These are phyloP conservation scores for Aspergillus viridinutans DNA, from an alignment of 2,329 filamentous ascomycete genomes.

Conservation along the genomic window DNA sequence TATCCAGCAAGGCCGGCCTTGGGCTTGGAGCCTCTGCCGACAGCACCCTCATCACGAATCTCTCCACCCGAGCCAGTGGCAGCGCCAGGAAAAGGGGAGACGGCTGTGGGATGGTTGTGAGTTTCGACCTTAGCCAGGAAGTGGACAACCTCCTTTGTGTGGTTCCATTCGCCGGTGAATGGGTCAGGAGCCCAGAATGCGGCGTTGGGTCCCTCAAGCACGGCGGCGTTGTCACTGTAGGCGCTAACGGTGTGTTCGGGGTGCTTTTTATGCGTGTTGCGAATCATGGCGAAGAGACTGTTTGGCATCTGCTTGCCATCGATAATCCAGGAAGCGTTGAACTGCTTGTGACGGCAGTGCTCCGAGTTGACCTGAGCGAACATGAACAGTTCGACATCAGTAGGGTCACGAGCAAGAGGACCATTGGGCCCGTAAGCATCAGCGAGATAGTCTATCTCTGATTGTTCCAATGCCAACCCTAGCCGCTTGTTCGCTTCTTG, in stretches of 20 bases:
- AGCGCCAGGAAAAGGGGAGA: slow-evolving; percentile 87
- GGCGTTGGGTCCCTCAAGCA: slow-evolving; percentile 67
- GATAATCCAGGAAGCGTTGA: slow-evolving; percentile 95
- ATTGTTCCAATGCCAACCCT: slow-evolving; percentile 79
- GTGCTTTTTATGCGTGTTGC: slow-evolving; percentile 78
- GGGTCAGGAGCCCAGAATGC: slow-evolving; percentile 86
- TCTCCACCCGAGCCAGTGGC: slow-evolving; percentile 94
- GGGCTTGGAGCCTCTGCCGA: slow-evolving; percentile 85
- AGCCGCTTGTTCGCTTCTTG: slow-evolving; percentile 78
- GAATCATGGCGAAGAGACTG: slow-evolving; percentile 92
- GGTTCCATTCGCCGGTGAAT: slow-evolving; percentile 78
- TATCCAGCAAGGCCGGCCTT: slow-evolving; percentile 91
- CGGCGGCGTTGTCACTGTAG: slow-evolving; percentile 97
- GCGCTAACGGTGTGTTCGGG: slow-evolving; percentile 85
- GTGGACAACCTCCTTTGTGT: slow-evolving; percentile 81
- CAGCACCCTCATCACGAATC: slow-evolving; percentile 91
- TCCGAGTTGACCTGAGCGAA: slow-evolving; percentile 99
- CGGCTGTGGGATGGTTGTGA: slow-evolving; percentile 94
- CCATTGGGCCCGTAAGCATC: slow-evolving; percentile 67
- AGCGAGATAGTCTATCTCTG: slow-evolving; percentile 93
- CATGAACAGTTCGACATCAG: slow-evolving; percentile 97
- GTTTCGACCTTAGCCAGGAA: slow-evolving; percentile 94
- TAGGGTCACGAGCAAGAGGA: slow-evolving; percentile 58
- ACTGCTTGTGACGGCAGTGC: slow-evolving; percentile 84
- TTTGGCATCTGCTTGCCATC: slow-evolving; percentile 75